A percentile compares a stretch with the other conserved stretches of the same genome.
Conservation (phyloP, 2,329 filamentous ascomycete species). For the Bipolaris sorokiniana region DNA sequence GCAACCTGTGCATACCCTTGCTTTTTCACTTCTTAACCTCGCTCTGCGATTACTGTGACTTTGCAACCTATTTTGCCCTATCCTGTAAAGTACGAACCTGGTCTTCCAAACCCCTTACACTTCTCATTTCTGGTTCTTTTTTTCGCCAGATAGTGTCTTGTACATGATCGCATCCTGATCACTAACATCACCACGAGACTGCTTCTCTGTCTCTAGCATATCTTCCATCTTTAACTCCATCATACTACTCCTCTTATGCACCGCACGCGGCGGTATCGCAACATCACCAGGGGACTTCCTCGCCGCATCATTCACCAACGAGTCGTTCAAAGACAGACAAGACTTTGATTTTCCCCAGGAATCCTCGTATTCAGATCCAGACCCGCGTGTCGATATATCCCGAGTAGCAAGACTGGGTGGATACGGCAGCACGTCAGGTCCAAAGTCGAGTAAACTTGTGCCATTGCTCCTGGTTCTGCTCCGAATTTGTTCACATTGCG, state of each 20-base stretch:
- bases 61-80: too few relatives aligned
- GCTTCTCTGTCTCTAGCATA: conserved; percentile 29
- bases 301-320: too few relatives aligned
- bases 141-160: conserved; percentile 7
- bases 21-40: too few relatives aligned
- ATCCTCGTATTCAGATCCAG: too few relatives aligned
- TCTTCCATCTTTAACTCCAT: conserved; percentile 33
- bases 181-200: conserved; percentile 19
- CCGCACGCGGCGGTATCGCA: conserved; percentile 23
- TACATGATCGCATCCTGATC: conserved; percentile 22
- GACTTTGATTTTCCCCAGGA: too few relatives aligned
- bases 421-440: conserved; percentile 18
- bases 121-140: neutral
- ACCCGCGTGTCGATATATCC: too few relatives aligned
- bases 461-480: conserved; percentile 41
- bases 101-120: conserved; percentile 5
- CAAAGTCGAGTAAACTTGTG: conserved; percentile 31
- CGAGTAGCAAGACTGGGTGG: conserved; percentile 4
- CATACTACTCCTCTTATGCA: conserved; percentile 26
- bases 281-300: too few relatives aligned
- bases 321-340: too few relatives aligned
- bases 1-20: too few relatives aligned
- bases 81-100: conserved; percentile 25
- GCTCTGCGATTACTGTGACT: too few relatives aligned
- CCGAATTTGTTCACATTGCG: conserved; percentile 37